Evolutionary conservation across 805 yeast species (phyloP), one percentile per base, ranked within the genome.

Genomic region (Lachancea sp.): DNA sequence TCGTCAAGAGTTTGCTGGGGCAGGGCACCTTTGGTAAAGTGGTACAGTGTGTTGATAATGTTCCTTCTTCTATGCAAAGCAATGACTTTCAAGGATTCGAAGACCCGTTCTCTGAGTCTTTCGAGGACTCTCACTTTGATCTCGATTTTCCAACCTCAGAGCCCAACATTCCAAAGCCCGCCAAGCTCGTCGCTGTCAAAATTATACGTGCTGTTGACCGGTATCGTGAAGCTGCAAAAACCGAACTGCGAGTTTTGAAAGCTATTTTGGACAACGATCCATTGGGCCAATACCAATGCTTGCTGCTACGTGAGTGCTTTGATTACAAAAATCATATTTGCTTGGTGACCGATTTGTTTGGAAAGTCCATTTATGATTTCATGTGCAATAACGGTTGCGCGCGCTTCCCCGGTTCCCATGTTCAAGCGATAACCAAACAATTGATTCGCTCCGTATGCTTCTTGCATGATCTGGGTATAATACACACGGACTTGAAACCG

Each of bases 21-120:
- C 91, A 90, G 50, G 99, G 99, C 2, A 90, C 99, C 1, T 93
- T 93, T 72, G 99, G 99, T 9, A 98, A 93, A 67, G 99, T 93
- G 38, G 95, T 90, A 35, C 93, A 91, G 67, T 91, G 97, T 66
- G 74, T 73, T 53, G 98, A 93, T 60, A 69, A 73, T 43, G 30
- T 16, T n/a, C 42, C 46, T 8, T n/a, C 33, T 36, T n/a, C 34
- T 17, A 27, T 17, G 18, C 37, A 11, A 9, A 20, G 19, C 22
- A 18, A 35, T n/a, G 31, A 27, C 16, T 33, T 27, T 19, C 46
- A 36, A 16, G 36, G 35, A 13, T 43, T 43, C 18, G 46, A 43
- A 22, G 46, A 43, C n/a, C 46, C 46, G 12, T 43, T 43, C 19
- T 32, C 42, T 3, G 42, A 43, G 15, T 43, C 42, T 7, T 43